A percentile compares a stretch with the other conserved stretches of the same genome.
Conservation (phyloP, 495 filamentous ascomycete genomes). For the Massariosphaeria phaeospora region DNA sequence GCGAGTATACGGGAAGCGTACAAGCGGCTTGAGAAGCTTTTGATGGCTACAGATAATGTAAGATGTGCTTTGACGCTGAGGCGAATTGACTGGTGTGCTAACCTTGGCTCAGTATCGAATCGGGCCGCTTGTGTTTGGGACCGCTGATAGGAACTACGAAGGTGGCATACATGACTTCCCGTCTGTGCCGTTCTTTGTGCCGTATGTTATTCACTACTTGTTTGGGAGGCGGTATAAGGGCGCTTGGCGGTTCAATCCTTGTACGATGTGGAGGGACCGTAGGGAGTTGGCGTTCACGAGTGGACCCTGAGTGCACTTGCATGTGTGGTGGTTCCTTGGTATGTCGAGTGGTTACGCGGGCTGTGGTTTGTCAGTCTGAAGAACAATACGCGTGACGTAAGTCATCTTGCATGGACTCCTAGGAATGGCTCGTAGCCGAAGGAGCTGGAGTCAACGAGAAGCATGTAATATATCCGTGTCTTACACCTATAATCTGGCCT, state of each 20-base stretch:
- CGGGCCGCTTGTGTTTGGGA: slow-evolving; percentile 36
- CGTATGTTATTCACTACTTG: slow-evolving; percentile 34
- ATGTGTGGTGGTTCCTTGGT: too few species aligned
- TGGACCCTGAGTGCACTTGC: too few species aligned
- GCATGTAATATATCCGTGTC: too few species aligned
- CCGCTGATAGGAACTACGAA: slow-evolving; percentile 35
- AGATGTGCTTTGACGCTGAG: slow-evolving; percentile 10
- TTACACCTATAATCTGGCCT: too few species aligned
- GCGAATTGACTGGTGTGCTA: slow-evolving; percentile 13
- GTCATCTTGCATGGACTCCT: too few species aligned
- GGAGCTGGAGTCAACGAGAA: too few species aligned
- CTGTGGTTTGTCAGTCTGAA: too few species aligned
- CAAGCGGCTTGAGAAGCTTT: slow-evolving; percentile 23
- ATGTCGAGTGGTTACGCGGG: too few species aligned
- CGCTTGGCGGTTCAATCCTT: slow-evolving; percentile 37
- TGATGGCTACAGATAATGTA: slow-evolving; percentile 29
- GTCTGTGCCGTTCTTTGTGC: slow-evolving; percentile 35
- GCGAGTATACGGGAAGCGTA: slow-evolving; percentile 29
- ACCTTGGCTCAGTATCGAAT: slow-evolving; percentile 33
- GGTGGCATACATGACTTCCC: slow-evolving; percentile 36
- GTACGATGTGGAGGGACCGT: slow-evolving; percentile 32
- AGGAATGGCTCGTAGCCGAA: too few species aligned
- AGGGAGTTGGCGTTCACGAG: slow-evolving; percentile 20
- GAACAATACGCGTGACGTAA: too few species aligned
- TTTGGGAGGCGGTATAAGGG: slow-evolving; percentile 34